These are phyloP conservation scores for Malus sieversii DNA, from an alignment of 306 rosid species.

Conservation along the genomic window DNA sequence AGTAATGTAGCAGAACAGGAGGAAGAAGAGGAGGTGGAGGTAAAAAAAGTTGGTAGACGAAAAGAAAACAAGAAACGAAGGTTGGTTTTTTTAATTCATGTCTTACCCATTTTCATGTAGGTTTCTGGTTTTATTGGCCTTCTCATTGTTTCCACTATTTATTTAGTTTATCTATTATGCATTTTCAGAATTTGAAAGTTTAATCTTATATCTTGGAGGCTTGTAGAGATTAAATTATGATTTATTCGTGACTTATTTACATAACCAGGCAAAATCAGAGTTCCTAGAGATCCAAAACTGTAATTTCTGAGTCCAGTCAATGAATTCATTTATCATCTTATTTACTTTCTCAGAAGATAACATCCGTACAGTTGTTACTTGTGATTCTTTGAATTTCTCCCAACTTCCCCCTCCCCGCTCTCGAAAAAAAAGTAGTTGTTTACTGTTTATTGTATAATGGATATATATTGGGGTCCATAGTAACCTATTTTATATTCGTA, in stretches of 20 bases:
- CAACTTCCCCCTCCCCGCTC: too few species aligned
- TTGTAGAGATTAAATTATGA: not conserved
- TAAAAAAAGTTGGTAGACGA: not conserved
- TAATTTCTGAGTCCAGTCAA: not conserved
- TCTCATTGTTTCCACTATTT: not conserved
- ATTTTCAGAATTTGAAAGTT: not conserved
- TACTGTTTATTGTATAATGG: not conserved
- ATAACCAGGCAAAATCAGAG: not conserved
- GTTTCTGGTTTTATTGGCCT: not conserved
- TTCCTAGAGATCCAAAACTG: not conserved
- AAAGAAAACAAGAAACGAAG: slow-evolving; percentile 13
- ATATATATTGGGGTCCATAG: not conserved
- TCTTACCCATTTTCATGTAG: not conserved
- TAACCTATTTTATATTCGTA: not conserved
- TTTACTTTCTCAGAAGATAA: not conserved
- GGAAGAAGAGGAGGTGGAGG: not conserved
- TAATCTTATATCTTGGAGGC: not conserved
- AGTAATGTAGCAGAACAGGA: slow-evolving; percentile 13
- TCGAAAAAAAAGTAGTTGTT: not conserved
- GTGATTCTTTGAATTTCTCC: not conserved
- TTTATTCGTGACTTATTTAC: not conserved
- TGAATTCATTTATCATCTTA: not conserved
- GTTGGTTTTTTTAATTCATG: slow-evolving; percentile 11
- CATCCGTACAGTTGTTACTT: not conserved
- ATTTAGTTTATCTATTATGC: not conserved